Conservation (phyloP, 805 yeast genomes). For the Candida pini region DNA sequence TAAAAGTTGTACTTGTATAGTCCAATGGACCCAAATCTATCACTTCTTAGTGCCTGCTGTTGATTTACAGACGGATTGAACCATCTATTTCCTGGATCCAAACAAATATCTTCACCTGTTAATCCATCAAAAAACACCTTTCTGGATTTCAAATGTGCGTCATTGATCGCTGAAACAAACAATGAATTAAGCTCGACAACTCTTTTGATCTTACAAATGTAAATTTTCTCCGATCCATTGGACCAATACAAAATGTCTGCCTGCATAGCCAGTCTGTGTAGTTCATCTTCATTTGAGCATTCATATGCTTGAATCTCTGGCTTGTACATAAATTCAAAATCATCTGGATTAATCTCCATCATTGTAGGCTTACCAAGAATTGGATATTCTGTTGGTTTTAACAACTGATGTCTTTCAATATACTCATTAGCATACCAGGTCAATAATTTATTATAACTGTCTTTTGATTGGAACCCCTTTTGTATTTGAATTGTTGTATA, state of each 20-base stretch:
- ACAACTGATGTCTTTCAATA: conserved; percentile 11
- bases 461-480: background rate
- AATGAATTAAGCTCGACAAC: conserved; percentile 3
- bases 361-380: conserved; percentile 17
- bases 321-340: conserved; percentile 12
- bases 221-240: conserved; percentile 6
- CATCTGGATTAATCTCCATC: conserved; percentile 8
- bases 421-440: conserved; percentile 12
- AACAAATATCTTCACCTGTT: conserved; percentile 2
- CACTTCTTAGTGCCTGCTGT: no score
- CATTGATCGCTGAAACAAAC: conserved; percentile 4
- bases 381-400: conserved; percentile 15
- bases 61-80: no score
- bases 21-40: no score
- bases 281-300: conserved; percentile 11
- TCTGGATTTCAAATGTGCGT: conserved; percentile 9
- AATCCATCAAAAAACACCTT: conserved; percentile 3
- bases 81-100: no score
- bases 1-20: no score
- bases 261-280: conserved; percentile 10
- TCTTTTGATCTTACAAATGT: conserved; percentile 9
- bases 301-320: conserved; percentile 11
- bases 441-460: background rate
- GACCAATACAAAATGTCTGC: conserved; percentile 16
- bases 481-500: background rate